Base-by-base conservation (phyloP, 2,329 filamentous ascomycete genomes). In the Gaeumannomyces sp. region DNA sequence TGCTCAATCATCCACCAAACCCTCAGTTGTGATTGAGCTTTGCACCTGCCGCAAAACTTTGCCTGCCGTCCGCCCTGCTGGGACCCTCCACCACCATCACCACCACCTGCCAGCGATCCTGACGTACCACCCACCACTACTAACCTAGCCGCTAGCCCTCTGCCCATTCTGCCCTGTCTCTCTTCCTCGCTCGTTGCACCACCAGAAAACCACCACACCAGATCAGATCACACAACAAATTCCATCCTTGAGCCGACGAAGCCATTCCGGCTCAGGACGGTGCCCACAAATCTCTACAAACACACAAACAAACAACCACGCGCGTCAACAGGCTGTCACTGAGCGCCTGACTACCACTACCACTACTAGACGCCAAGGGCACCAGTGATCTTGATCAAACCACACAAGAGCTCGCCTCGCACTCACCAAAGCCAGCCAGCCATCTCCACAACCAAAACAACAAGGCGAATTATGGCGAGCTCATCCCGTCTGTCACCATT, bases 401-500 rank as follows among this genome's bases (percentile, higher is more conserved):
- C 19, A 53, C 56, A 22, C 5, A 59, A 31, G 25, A 59, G 57
- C 57, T 31, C 14, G 57, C 57, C 22, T 27, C 57, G 57, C 57
- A 59, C 57, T 2, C 6, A 59, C 57, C 6, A 59, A 8, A 8
- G 25, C 56, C 57, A 59, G 57, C 57, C 57, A 59, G 57, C 8
- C 25, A 27, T 16, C 25, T 29, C 29, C 59, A 59, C 57, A 31
- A 29, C 10, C 3, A 22, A 31, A 16, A 13, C 35, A 31, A 33
- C 27, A 2, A 31, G 29, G 28, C 59, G 29, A 19, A 25, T 4
- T 7, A 60, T 60, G 59, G 59, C 59, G 29, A 60, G 59, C n/a
- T 31, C 59, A 7, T 31, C 59, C 10, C 59, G 31, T 16, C 59
- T 60, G 27, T 60, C 59, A 60, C 59, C 59, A 35, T 31, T 28